phyloP scores from a whole-genome alignment of 148 eudicot species.

The Rhododendron kiyosumense region DNA sequence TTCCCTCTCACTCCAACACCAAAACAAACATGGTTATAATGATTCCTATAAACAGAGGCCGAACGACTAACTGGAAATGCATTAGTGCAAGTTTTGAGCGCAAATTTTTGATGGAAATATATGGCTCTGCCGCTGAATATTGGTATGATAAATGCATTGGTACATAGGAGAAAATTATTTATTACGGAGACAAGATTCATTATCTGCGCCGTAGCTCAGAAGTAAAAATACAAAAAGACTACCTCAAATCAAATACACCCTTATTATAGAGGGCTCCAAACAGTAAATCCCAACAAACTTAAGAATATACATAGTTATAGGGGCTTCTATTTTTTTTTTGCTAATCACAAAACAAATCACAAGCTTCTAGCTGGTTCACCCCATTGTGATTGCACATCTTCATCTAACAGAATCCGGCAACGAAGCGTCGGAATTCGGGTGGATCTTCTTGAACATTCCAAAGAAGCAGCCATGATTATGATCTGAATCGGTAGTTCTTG shows the following conservation, averaged over 20 bases:
- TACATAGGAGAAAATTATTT: not conserved
- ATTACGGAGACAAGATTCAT: not conserved
- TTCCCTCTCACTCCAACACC: no score
- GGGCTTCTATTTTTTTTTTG: no score
- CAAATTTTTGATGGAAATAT: not conserved
- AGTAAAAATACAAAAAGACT: not conserved
- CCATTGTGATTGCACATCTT: not conserved
- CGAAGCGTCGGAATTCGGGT: not conserved
- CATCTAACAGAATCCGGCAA: not conserved
- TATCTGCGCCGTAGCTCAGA: not conserved
- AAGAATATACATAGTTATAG: no score
- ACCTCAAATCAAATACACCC: no score
- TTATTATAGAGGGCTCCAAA: no score
- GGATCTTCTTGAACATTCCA: constrained; percentile 9
- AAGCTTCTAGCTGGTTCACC: no score
- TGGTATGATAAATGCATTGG: not conserved
- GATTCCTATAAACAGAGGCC: not conserved
- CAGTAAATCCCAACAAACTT: no score
- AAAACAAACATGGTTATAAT: no score
- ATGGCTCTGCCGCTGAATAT: not conserved
- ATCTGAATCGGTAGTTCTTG: not conserved
- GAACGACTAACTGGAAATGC: not conserved
- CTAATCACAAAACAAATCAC: no score
- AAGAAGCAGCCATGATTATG: not conserved
- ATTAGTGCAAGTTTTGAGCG: not conserved